Conservation (phyloP, 2,329 filamentous ascomycete genomes). For the Ascochyta lentis region DNA sequence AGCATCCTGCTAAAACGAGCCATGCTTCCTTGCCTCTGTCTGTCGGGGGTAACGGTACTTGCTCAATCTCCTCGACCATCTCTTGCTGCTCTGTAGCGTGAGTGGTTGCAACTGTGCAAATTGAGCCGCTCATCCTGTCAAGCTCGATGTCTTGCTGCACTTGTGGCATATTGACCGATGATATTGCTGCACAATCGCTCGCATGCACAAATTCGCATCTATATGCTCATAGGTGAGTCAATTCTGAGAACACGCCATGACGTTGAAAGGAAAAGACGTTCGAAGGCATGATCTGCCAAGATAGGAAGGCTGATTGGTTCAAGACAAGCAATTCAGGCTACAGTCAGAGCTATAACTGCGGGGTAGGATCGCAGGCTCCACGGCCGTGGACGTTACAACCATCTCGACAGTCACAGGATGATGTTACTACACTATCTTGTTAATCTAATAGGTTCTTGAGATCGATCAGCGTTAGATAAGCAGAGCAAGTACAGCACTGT, state of each 20-base stretch:
- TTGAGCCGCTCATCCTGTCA: neutral
- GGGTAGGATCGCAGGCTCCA: conserved; percentile 6
- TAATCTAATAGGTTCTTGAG: neutral
- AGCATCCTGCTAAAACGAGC: conserved; percentile 32
- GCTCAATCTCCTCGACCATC: conserved; percentile 22
- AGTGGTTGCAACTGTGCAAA: neutral
- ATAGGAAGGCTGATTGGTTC: conserved; percentile 12
- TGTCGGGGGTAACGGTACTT: conserved; percentile 18
- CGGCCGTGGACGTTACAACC: conserved; percentile 6
- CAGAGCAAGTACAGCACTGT: neutral
- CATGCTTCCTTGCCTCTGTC: conserved; percentile 31
- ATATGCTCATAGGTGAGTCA: neutral
- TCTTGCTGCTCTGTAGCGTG: conserved; percentile 6
- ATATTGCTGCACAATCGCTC: neutral
- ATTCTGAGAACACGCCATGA: neutral
- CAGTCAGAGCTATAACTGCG: conserved; percentile 6
- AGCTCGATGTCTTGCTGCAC: conserved; percentile 4
- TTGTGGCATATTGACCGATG: neutral
- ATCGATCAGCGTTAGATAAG: neutral
- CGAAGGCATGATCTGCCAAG: conserved; percentile 3
- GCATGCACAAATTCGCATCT: neutral
- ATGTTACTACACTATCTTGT: neutral
- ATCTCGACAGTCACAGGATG: neutral
- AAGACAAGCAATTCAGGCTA: neutral
- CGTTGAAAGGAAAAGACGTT: neutral